Percentiles rank a stretch among this genome's conserved stretches.
Conservation (phyloP, 768 basidiomycete genomes). For the Suillus tomentosus region DNA sequence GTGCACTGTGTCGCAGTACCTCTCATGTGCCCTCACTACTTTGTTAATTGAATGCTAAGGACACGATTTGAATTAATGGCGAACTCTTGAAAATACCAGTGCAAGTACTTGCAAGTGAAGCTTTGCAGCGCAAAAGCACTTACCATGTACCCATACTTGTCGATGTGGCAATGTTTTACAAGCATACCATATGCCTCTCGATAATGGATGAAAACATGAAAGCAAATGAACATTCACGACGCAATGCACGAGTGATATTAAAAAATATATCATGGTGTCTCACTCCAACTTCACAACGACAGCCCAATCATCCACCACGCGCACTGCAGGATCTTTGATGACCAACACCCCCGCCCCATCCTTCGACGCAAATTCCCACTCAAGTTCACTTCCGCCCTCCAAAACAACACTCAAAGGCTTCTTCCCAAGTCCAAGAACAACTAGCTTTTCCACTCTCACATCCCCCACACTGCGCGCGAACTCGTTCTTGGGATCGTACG, state of each 20-base stretch:
- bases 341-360: constrained; percentile 60
- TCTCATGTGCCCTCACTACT: too few species aligned
- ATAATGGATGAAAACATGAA: too few species aligned
- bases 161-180: too few species aligned
- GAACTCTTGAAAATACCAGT: too few species aligned
- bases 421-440: constrained; percentile 69
- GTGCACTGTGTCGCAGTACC: too few species aligned
- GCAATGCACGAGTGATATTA: background rate
- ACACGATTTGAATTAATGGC: too few species aligned
- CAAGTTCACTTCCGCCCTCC: constrained; percentile 49
- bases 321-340: constrained; percentile 74
- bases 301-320: constrained; percentile 64
- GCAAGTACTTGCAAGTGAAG: too few species aligned
- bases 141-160: too few species aligned
- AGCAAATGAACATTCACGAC: too few species aligned
- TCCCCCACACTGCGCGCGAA: constrained; percentile 64
- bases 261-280: background rate
- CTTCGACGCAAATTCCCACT: constrained; percentile 71
- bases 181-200: too few species aligned
- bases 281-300: constrained; percentile 40
- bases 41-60: too few species aligned
- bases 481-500: constrained; percentile 55
- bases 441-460: constrained; percentile 81
- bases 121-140: too few species aligned
- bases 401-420: constrained; percentile 65